phyloP scores from a whole-genome alignment of 2,329 filamentous ascomycete species.

The Pyricularia grisea region DNA sequence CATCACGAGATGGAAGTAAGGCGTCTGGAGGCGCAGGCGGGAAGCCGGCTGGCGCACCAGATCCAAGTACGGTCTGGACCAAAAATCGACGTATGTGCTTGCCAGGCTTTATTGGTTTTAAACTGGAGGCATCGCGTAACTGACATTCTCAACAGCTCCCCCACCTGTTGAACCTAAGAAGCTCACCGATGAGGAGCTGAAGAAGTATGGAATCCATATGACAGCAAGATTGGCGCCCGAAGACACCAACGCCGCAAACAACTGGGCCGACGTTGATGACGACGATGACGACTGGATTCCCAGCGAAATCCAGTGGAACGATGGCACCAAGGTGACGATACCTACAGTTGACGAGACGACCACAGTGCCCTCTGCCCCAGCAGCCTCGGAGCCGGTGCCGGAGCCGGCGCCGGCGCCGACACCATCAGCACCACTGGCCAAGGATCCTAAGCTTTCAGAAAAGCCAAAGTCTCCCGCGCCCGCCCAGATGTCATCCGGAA shows the following conservation, averaged over 20 bases:
- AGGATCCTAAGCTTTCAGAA: slow-evolving; percentile 23
- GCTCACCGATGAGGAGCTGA: slow-evolving; percentile 78
- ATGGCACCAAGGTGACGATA: slow-evolving; percentile 74
- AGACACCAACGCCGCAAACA: slow-evolving; percentile 51
- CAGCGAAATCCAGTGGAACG: slow-evolving; percentile 79
- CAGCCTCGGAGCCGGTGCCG: slow-evolving; percentile 5
- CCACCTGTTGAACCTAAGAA: slow-evolving; percentile 67
- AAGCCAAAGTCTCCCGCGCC: slow-evolving; percentile 35
- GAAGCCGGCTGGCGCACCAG: slow-evolving; percentile 51
- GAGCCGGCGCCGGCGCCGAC: slow-evolving; percentile 2
- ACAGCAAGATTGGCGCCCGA: slow-evolving; percentile 70
- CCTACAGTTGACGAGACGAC: slow-evolving; percentile 47
- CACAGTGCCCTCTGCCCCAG: slow-evolving; percentile 9
- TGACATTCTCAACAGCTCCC: slow-evolving; percentile 33
- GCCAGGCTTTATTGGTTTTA: neutral
- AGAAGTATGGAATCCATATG: slow-evolving; percentile 80
- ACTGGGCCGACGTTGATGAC: slow-evolving; percentile 86
- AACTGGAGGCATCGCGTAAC: neutral
- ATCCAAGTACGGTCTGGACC: slow-evolving; percentile 75
- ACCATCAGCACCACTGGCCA: slow-evolving; percentile 11
- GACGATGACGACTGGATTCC: slow-evolving; percentile 84
- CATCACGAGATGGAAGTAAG: slow-evolving; percentile 35
- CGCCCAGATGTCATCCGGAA: slow-evolving; percentile 29
- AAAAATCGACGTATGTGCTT: slow-evolving; percentile 66
- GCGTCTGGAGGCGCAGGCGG: slow-evolving; percentile 39